Conservation (phyloP, 192 early-diverging fungal species). For the Mortierella hygrophila region DNA sequence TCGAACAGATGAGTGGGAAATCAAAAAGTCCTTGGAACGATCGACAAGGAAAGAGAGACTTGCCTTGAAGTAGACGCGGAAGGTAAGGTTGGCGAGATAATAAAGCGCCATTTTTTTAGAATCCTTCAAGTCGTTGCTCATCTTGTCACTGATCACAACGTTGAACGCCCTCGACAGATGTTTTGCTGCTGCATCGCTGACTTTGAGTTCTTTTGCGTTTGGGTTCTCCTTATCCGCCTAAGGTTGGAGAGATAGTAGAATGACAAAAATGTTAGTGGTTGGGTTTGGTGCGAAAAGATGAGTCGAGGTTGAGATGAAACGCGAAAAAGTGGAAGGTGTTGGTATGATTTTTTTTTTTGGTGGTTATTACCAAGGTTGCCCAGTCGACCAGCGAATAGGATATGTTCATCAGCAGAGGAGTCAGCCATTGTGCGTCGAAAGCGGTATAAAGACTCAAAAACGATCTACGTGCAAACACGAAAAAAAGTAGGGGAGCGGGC, state of each 20-base stretch:
- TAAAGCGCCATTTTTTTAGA: constrained; percentile 60
- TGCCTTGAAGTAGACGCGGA: constrained; percentile 65
- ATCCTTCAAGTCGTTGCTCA: constrained; percentile 19
- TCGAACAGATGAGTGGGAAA: background rate
- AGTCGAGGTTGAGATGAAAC: background rate
- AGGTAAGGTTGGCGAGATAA: constrained; percentile 60
- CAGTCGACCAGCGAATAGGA: constrained; percentile 33
- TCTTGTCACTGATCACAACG: constrained; percentile 59
- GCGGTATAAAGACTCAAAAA: constrained; percentile 27
- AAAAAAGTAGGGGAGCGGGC: background rate
- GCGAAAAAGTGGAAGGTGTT: background rate
- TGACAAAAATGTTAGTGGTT: background rate
- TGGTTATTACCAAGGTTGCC: constrained; percentile 27
- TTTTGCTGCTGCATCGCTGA: constrained; percentile 46
- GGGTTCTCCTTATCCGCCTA: constrained; percentile 32
- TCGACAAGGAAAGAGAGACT: background rate
- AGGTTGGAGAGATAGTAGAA: background rate
- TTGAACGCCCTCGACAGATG: constrained; percentile 60
- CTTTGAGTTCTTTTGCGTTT: constrained; percentile 29
- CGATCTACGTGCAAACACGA: background rate
- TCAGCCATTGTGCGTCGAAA: constrained; percentile 36
- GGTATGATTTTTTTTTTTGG: background rate
- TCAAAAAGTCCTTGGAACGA: background rate
- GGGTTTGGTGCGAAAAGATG: background rate
- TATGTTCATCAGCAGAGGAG: constrained; percentile 28